Percentiles rank a stretch among this genome's conserved stretches.
Evolutionary conservation across 352 stramenopile genomes (phyloP).

Genomic region (Blastocystis sp.): DNA sequence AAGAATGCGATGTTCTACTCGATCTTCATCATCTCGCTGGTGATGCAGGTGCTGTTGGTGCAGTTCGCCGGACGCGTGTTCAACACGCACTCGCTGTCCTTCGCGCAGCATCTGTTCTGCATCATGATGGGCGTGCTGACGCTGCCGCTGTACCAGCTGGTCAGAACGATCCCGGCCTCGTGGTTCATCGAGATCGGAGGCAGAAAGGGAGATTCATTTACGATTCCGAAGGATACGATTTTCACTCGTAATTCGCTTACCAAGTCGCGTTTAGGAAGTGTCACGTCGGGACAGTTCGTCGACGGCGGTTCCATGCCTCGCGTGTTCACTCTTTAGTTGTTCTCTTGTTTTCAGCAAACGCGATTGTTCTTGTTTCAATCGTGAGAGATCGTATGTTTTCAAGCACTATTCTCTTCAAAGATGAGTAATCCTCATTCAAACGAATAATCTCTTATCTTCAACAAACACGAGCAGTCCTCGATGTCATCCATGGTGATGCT

Average conservation of each 20-base stretch:
- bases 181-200: constrained; percentile 19
- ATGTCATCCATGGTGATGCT: constrained; percentile 41
- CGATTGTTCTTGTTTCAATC: neutral
- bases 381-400: no score
- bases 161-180: neutral
- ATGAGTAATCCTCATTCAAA: neutral
- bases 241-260: constrained; percentile 29
- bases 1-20: constrained; percentile 88
- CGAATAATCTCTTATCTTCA: neutral
- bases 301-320: neutral
- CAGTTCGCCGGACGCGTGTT: constrained; percentile 85
- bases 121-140: constrained; percentile 78
- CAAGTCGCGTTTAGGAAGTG: constrained; percentile 39
- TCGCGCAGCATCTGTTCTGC: constrained; percentile 80
- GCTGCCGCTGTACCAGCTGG: constrained; percentile 23
- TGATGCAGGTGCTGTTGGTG: constrained; percentile 91
- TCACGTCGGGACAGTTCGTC: constrained; percentile 41
- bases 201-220: neutral
- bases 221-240: constrained; percentile 22
- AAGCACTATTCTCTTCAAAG: no score
- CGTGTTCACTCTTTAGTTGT: constrained; percentile 11
- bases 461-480: constrained; percentile 37
- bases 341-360: neutral
- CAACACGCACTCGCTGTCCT: constrained; percentile 78
- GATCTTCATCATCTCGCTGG: constrained; percentile 86